A percentile compares a stretch with the other conserved stretches of the same genome.
Evolutionary conservation across 352 stramenopile genomes (phyloP).

Genomic region (Aphanomyces cochlioides): DNA sequence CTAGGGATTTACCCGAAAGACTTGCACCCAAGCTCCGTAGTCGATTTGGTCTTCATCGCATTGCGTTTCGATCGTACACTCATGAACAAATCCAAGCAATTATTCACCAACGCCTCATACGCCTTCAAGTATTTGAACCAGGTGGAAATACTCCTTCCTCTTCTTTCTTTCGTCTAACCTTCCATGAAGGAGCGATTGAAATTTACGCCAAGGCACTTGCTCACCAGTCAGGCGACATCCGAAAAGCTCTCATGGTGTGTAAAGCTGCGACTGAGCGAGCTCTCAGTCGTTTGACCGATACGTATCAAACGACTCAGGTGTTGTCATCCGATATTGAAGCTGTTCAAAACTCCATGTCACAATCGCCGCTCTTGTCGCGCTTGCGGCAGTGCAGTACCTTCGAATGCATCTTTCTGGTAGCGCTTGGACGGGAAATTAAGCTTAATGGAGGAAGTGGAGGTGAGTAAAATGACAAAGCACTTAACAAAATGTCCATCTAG

Average conservation of each 20-base stretch:
- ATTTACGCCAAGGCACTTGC: conserved; percentile 61
- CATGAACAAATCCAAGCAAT: conserved; percentile 59
- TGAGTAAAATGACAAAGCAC: neutral
- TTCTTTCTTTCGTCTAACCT: neutral
- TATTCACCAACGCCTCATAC: conserved; percentile 52
- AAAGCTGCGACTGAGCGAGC: conserved; percentile 57
- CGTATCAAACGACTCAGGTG: conserved; percentile 34
- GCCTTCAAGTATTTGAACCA: conserved; percentile 53
- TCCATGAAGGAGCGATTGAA: conserved; percentile 46
- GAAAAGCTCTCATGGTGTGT: conserved; percentile 61
- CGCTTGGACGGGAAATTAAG: conserved; percentile 59
- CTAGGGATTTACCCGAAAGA: conserved; percentile 56
- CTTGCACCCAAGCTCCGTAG: conserved; percentile 66
- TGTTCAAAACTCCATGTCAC: conserved; percentile 47
- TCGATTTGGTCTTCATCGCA: conserved; percentile 55
- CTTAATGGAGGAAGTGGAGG: conserved; percentile 35
- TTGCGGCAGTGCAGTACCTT: conserved; percentile 62
- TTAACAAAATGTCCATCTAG: neutral
- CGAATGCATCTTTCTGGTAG: conserved; percentile 66
- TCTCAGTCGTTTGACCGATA: conserved; percentile 40
- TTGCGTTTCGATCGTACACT: conserved; percentile 69
- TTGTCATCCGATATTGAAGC: conserved; percentile 55
- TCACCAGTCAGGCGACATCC: conserved; percentile 63
- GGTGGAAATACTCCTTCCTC: neutral
- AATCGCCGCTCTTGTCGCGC: conserved; percentile 53